These are phyloP conservation scores for Cystobasidiaceae sp. DNA, from an alignment of 1,284 basidiomycete genomes.

Conservation along the genomic window DNA sequence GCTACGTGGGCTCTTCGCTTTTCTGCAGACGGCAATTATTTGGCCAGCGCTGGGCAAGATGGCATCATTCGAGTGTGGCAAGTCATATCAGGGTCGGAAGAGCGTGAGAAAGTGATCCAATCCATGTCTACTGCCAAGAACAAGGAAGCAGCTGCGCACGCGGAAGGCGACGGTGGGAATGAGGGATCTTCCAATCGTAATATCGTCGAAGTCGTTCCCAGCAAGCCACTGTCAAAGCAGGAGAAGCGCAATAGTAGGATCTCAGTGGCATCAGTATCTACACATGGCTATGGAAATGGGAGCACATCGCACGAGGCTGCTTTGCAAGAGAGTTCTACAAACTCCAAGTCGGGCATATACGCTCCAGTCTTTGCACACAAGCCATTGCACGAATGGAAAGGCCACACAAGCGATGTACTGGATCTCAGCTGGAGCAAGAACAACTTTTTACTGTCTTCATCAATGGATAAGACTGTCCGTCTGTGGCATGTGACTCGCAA, in stretches of 20 bases:
- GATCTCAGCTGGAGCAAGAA: conserved; percentile 49
- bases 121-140: not conserved
- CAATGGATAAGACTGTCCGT: conserved; percentile 48
- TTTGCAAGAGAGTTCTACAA: not conserved
- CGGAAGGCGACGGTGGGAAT: not conserved
- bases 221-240: not conserved
- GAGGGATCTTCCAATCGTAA: no score
- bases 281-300: not conserved
- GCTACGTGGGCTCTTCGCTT: conserved; percentile 46
- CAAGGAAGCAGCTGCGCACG: not conserved
- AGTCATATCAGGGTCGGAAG: conserved; percentile 32
- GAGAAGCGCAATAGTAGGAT: conserved; percentile 12
- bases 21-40: conserved; percentile 44
- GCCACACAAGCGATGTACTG: conserved; percentile 46
- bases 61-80: conserved; percentile 44
- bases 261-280: not conserved
- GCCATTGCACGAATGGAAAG: conserved; percentile 44
- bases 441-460: conserved; percentile 47
- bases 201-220: no score
- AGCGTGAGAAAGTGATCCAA: conserved; percentile 20
- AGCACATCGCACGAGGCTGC: not conserved
- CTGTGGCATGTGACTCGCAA: conserved; percentile 47
- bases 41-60: conserved; percentile 47
- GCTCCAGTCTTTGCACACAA: conserved; percentile 37
- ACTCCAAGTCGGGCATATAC: not conserved